A percentile compares a stretch with the other conserved stretches of the same genome.
Conservation (phyloP, 371 early-diverging fungal species). For the Mortierella sp. region DNA sequence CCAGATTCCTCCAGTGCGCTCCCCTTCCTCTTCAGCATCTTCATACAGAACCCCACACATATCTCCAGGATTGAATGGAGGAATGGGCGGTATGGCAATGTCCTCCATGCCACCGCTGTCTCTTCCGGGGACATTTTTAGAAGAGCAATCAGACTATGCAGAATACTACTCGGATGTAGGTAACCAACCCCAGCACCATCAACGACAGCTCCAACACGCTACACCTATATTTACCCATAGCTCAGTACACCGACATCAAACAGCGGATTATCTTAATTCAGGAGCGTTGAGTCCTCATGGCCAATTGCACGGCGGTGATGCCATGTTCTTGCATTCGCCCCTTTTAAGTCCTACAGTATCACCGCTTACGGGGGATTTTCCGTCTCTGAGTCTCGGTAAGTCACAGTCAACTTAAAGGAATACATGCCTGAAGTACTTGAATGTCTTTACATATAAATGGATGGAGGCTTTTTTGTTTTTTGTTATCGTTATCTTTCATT, state of each 20-base stretch:
- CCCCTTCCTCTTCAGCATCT: constrained; percentile 12
- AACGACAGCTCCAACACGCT: constrained; percentile 7
- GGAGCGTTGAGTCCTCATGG: constrained; percentile 1
- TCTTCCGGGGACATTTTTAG: constrained; percentile 40
- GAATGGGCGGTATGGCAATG: not conserved
- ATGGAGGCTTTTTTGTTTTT: too few relatives aligned
- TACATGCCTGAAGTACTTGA: too few relatives aligned
- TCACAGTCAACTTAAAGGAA: too few relatives aligned
- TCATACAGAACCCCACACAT: constrained; percentile 36
- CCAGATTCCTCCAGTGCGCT: constrained; percentile 15
- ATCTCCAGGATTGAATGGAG: constrained; percentile 35
- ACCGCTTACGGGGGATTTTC: constrained; percentile 36
- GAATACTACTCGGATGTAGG: constrained; percentile 51
- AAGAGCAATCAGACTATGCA: constrained; percentile 40
- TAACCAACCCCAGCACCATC: constrained; percentile 9
- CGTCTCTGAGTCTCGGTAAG: constrained; percentile 37
- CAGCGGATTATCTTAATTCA: constrained; percentile 3
- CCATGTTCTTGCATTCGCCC: constrained; percentile 37
- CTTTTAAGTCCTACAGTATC: constrained; percentile 35
- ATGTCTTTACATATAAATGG: not conserved
- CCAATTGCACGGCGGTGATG: not conserved
- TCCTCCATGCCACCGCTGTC: constrained; percentile 37
- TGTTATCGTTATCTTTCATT: too few relatives aligned
- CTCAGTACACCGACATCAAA: constrained; percentile 13
- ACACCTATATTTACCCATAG: constrained; percentile 16